Conservation (phyloP, 768 basidiomycete genomes). For the Tulasnella sp. region DNA sequence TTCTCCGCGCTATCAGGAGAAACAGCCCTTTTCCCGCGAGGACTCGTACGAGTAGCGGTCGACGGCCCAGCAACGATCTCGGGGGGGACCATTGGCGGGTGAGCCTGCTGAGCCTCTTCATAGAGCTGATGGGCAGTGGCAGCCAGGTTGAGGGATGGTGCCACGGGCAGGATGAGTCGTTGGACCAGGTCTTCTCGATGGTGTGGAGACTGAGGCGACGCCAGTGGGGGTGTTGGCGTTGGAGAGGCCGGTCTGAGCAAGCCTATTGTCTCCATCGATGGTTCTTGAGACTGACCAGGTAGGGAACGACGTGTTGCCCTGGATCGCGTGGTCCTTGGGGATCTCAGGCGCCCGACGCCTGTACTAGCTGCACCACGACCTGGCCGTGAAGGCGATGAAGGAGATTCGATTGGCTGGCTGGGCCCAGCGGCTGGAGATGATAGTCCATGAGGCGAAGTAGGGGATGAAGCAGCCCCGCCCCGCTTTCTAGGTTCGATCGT, state of each 20-base stretch:
- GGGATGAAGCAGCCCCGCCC: not conserved
- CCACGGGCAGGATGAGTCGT: not conserved
- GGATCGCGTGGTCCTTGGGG: no score
- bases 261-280: not conserved
- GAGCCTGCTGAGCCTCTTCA: not conserved
- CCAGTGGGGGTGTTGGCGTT: not conserved
- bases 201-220: slow-evolving; percentile 6
- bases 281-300: no score
- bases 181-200: not conserved
- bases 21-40: not conserved
- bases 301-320: no score
- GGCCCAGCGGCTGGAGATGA: not conserved
- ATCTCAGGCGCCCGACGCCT: no score
- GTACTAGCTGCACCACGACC: no score
- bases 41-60: not conserved
- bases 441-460: not conserved
- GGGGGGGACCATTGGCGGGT: not conserved
- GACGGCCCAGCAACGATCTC: not conserved
- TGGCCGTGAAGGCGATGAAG: not conserved
- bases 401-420: not conserved
- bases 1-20: not conserved
- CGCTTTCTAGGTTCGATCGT: not conserved
- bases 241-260: not conserved
- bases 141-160: not conserved
- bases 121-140: not conserved